Conservation (phyloP, 2,329 filamentous ascomycete genomes). For the Fusarium drepaniforme region DNA sequence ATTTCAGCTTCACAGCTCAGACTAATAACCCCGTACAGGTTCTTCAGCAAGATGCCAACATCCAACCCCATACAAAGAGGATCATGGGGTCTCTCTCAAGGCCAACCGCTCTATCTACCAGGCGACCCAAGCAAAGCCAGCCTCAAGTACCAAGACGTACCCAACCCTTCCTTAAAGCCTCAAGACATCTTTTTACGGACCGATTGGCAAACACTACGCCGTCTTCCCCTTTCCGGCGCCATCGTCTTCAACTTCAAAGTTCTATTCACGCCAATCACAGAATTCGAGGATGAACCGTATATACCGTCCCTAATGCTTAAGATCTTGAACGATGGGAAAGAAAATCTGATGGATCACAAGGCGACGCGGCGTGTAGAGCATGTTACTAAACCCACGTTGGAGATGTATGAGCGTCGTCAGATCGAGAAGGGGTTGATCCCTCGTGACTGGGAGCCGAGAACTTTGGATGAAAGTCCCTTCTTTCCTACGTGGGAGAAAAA, state of each 20-base stretch:
- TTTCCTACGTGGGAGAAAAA: not conserved
- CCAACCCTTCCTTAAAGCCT: not conserved
- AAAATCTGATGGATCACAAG: not conserved
- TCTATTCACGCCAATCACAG: not conserved
- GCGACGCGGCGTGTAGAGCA: not conserved
- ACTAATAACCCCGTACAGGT: not conserved
- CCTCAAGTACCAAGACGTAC: not conserved
- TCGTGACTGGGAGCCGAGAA: not conserved
- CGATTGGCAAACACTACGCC: not conserved
- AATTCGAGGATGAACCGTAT: not conserved
- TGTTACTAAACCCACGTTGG: not conserved
- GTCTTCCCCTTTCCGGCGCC: not conserved
- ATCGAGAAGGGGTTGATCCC: not conserved
- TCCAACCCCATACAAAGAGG: not conserved
- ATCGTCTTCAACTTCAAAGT: not conserved
- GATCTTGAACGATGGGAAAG: not conserved
- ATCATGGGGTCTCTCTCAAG: not conserved
- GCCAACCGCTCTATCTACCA: not conserved
- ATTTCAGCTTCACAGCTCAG: not conserved
- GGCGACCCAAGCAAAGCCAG: not conserved
- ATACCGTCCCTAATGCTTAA: not conserved
- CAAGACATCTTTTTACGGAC: not conserved
- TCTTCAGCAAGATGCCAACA: not conserved
- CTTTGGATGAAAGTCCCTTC: not conserved
- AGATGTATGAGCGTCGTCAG: not conserved